Conservation (phyloP, 208 protist species). For the Leishmania lainsoni region DNA sequence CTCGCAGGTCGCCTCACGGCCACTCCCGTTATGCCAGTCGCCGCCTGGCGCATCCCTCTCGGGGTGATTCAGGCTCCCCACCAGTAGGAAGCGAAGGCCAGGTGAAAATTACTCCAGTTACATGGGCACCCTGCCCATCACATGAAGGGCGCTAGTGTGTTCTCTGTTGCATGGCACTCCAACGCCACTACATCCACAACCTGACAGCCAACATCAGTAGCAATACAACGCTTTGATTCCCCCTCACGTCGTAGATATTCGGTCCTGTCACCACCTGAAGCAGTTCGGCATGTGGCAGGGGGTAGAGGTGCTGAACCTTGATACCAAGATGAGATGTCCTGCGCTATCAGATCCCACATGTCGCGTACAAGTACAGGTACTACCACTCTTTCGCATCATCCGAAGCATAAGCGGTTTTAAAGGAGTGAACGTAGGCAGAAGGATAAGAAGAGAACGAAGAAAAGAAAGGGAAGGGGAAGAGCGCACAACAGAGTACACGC, state of each 20-base stretch:
- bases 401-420: not conserved
- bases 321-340: not conserved
- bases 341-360: not conserved
- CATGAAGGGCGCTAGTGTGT: not conserved
- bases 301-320: not conserved
- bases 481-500: not conserved
- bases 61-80: not conserved
- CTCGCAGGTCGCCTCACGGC: not conserved
- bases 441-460: not conserved
- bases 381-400: not conserved
- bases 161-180: not conserved
- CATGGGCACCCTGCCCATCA: not conserved
- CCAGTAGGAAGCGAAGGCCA: not conserved
- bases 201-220: not conserved
- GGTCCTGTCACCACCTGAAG: not conserved
- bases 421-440: not conserved
- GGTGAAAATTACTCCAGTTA: not conserved
- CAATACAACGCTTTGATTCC: not conserved
- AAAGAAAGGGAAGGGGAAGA: not conserved
- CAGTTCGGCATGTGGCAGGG: not conserved
- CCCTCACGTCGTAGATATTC: not conserved
- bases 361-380: not conserved
- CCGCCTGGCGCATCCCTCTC: not conserved
- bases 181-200: not conserved
- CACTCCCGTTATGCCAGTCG: not conserved